These are phyloP conservation scores for Acanthamoeba royreba DNA, from an alignment of 208 protist species.

Conservation along the genomic window DNA sequence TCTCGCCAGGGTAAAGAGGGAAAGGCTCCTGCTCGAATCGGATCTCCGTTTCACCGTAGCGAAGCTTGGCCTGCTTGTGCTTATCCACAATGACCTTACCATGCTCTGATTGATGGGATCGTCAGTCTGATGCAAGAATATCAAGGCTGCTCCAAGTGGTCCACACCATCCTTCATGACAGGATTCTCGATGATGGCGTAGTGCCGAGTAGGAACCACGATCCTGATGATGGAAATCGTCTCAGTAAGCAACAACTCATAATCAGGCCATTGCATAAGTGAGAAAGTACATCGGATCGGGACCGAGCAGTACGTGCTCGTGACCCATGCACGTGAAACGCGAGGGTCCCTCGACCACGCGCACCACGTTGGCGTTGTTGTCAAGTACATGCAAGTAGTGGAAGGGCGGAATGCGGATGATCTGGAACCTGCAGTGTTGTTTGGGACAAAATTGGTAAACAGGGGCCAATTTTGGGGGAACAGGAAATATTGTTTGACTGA, in stretches of 20 bases:
- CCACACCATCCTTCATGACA: constrained; percentile 65
- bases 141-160: background rate
- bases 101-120: background rate
- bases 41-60: constrained; percentile 83
- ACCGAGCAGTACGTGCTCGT: background rate
- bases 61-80: constrained; percentile 83
- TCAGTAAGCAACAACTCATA: background rate
- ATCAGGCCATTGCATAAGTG: background rate
- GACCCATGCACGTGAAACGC: background rate
- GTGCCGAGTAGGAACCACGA: constrained; percentile 77
- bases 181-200: constrained; percentile 68
- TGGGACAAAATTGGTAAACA: background rate
- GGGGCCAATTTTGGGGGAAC: background rate
- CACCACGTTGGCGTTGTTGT: constrained; percentile 45
- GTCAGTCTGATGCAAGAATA: background rate
- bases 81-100: constrained; percentile 67
- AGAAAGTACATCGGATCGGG: constrained; percentile 13
- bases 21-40: constrained; percentile 85
- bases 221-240: constrained; percentile 55
- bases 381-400: background rate
- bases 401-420: background rate
- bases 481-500: background rate
- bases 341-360: background rate
- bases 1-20: constrained; percentile 89
- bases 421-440: background rate